phyloP scores from a whole-genome alignment of 306 rosid genomes.

The Casuarina equisetifolia region DNA sequence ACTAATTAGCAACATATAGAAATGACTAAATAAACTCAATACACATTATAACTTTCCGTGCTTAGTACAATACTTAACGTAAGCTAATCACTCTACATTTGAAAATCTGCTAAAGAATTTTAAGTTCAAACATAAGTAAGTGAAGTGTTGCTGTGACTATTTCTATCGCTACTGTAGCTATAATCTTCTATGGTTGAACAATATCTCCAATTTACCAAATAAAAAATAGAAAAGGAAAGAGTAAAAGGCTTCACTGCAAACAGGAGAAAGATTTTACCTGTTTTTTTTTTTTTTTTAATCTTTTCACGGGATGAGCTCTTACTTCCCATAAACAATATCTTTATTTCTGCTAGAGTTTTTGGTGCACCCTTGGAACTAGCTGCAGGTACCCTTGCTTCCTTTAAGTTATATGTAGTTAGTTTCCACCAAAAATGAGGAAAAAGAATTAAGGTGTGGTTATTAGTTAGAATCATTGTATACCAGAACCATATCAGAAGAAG shows the following conservation, averaged over 20 bases:
- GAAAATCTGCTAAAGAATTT: neutral
- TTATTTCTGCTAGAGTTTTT: constrained; percentile 71
- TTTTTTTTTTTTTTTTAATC: constrained; percentile 32
- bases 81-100: neutral
- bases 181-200: neutral
- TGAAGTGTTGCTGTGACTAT: neutral
- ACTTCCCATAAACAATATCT: constrained; percentile 43
- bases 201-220: neutral
- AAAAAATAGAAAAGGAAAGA: neutral
- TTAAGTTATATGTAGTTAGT: constrained; percentile 28
- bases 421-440: neutral
- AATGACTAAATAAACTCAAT: neutral
- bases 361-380: constrained; percentile 79
- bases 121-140: neutral
- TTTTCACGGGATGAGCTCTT: constrained; percentile 68
- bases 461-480: neutral
- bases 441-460: neutral
- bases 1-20: neutral
- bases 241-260: neutral
- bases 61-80: too few relatives aligned
- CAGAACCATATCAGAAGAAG: neutral
- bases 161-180: neutral
- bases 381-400: constrained; percentile 98
- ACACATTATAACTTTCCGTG: neutral
- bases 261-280: constrained; percentile 39